Evolutionary conservation across 2,329 filamentous ascomycete species (phyloP), one percentile per base, ranked within the genome.

Genomic region (Tolypocladium guangdongense): DNA sequence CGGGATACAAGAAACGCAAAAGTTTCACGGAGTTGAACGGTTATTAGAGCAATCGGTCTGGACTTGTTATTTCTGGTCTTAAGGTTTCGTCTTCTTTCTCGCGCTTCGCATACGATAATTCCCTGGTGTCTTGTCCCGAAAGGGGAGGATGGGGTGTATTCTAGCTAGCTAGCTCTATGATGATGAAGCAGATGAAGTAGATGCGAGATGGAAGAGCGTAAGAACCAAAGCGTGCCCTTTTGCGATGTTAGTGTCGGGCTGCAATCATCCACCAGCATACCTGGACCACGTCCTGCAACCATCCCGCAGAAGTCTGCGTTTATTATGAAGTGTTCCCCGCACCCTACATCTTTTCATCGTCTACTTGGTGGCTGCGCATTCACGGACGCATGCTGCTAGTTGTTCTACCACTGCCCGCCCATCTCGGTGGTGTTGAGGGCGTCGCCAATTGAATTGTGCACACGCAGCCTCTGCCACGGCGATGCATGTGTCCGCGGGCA

Each of bases 11-110:
- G 59, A 62, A 61, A 56, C 59, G 33, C 27, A 71, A 71, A 71
- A 70, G 65, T 69, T 68, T 68, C 60, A 65, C 59, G 71, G 71
- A 73, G 71, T 74, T 74, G 68, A 64, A 67, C 61, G 64, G 63
- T 64, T 63, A 64, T 58, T 63, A 62, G 62, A 65, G 64, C 65
- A 64, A 54, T 64, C 56, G 63, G 65, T 62, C 59, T 64, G 64
- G 62, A 62, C 64, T 66, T 61, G 60, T 63, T 59, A 60, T 65
- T 68, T 67, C 62, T 63, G 49, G 55, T 55, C 49, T 56, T 53
- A 50, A 57, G 57, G 52, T 60, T 59, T 59, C 58, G 53, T 58
- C 58, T 58, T 58, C 57, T 64, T 59, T 52, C 61, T 48, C 57
- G 56, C 58, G 59, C 56, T 62, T 59, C 60, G 60, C 60, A 63